A percentile compares a stretch with the other conserved stretches of the same genome.
These are phyloP conservation scores for Aspergillus ellipticus DNA, from an alignment of 495 filamentous ascomycete species.

Conservation along the genomic window DNA sequence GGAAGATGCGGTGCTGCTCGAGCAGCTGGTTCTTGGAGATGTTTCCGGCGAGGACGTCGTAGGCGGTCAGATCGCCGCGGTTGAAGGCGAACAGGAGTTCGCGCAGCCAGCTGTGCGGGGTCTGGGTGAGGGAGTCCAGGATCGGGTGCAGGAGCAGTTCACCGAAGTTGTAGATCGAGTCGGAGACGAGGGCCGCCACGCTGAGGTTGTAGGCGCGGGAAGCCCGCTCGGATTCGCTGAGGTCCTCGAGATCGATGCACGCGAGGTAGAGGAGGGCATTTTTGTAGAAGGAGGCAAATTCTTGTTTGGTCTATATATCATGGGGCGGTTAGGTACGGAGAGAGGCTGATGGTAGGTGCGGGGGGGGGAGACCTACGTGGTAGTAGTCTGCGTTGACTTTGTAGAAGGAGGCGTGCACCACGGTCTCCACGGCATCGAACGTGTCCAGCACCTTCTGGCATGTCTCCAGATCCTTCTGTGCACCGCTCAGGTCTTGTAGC, in stretches of 20 bases:
- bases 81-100: conserved; percentile 97
- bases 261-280: conserved; percentile 97
- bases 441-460: conserved; percentile 83
- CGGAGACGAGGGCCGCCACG: conserved; percentile 87
- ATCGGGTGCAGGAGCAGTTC: conserved; percentile 97
- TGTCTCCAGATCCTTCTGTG: conserved; percentile 79
- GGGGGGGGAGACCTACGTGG: conserved; percentile 48
- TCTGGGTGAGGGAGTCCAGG: conserved; percentile 71
- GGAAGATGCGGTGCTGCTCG: conserved; percentile 69
- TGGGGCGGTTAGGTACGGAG: conserved; percentile 7
- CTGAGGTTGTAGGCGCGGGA: conserved; percentile 86
- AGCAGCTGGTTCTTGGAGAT: conserved; percentile 77
- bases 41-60: conserved; percentile 73
- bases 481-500: conserved; percentile 67
- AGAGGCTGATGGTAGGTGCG: background rate
- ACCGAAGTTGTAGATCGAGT: conserved; percentile 98
- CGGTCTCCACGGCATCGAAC: conserved; percentile 93
- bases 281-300: conserved; percentile 94
- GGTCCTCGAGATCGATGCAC: conserved; percentile 78
- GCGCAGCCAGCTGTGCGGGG: conserved; percentile 74
- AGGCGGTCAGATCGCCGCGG: conserved; percentile 84
- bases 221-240: conserved; percentile 67
- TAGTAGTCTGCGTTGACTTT: conserved; percentile 92
- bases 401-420: conserved; percentile 97
- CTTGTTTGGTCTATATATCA: conserved; percentile 64